These are phyloP conservation scores for Bryoglossum gracile DNA, from an alignment of 495 filamentous ascomycete genomes.

Conservation along the genomic window DNA sequence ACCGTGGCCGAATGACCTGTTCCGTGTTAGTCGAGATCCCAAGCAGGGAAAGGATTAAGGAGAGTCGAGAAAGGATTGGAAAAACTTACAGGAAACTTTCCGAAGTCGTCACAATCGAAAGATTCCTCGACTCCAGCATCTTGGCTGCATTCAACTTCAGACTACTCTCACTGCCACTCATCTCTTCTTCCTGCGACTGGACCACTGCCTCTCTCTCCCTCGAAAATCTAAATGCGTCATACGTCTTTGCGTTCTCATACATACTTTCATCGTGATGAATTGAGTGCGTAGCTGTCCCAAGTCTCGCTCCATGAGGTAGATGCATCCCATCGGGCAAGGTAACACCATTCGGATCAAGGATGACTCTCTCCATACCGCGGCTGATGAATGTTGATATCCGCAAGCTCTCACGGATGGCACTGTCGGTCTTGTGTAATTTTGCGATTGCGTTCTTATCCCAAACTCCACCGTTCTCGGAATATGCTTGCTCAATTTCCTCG, in stretches of 20 bases:
- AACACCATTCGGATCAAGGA: conserved; percentile 32
- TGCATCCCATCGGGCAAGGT: conserved; percentile 32
- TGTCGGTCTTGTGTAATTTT: conserved; percentile 43
- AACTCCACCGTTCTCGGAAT: conserved; percentile 24
- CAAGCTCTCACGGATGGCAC: conserved; percentile 45
- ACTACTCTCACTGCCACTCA: conserved; percentile 14
- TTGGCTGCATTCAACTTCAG: conserved; percentile 29
- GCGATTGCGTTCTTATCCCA: conserved; percentile 28
- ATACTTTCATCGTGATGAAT: conserved; percentile 34
- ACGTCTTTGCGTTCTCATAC: conserved; percentile 29
- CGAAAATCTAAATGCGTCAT: conserved; percentile 36
- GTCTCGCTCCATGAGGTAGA: conserved; percentile 29
- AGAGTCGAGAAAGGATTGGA: not conserved
- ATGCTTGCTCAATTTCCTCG: conserved; percentile 43
- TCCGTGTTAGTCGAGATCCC: too few species aligned
- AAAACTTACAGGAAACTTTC: conserved; percentile 20
- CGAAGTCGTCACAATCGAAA: conserved; percentile 28
- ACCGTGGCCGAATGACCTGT: conserved; percentile 42
- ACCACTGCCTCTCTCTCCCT: not conserved
- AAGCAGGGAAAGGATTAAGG: too few species aligned
- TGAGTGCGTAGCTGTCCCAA: conserved; percentile 30
- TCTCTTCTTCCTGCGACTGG: not conserved
- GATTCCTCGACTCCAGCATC: conserved; percentile 10
- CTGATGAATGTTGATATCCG: conserved; percentile 33
- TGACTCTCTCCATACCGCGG: conserved; percentile 32